phyloP scores from a whole-genome alignment of 805 yeast species.

The Tetrapisispora nanseiensis region DNA sequence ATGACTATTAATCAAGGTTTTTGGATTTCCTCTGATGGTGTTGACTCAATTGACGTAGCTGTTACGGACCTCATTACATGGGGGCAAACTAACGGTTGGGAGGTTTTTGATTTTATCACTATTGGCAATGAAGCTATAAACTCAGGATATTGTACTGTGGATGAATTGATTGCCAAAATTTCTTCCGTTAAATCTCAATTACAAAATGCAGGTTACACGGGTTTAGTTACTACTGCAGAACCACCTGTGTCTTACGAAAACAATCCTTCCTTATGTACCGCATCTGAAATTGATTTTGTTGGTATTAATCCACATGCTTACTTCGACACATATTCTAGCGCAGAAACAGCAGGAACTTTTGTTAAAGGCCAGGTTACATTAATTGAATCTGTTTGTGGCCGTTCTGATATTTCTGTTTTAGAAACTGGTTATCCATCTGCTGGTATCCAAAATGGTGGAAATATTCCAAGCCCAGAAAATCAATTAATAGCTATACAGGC shows the following conservation, averaged over 20 bases:
- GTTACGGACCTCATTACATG: conserved; percentile 44
- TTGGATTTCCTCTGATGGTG: conserved; percentile 63
- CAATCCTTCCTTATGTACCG: conserved; percentile 59
- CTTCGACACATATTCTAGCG: conserved; percentile 54
- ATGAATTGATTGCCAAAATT: conserved; percentile 55
- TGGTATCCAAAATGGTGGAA: conserved; percentile 62
- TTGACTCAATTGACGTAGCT: conserved; percentile 54
- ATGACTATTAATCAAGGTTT: conserved; percentile 76
- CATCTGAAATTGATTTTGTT: conserved; percentile 65
- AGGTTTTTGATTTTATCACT: conserved; percentile 60
- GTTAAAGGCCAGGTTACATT: conserved; percentile 51
- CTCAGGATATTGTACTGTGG: conserved; percentile 48
- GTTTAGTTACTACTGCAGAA: conserved; percentile 74
- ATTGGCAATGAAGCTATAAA: conserved; percentile 84
- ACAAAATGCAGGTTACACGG: conserved; percentile 61
- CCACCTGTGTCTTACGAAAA: conserved; percentile 68
- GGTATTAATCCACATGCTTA: conserved; percentile 85
- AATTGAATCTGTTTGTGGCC: conserved; percentile 45
- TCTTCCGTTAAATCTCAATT: conserved; percentile 50
- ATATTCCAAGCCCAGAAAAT: conserved; percentile 60
- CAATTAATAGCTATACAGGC: conserved; percentile 60
- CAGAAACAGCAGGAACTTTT: conserved; percentile 63
- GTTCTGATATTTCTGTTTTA: background rate
- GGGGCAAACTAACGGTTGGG: conserved; percentile 54
- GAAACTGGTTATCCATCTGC: conserved; percentile 86